Percentiles rank a stretch among this genome's conserved stretches.
Conservation (phyloP, 495 filamentous ascomycete species). For the Daldinia vernicosa region DNA sequence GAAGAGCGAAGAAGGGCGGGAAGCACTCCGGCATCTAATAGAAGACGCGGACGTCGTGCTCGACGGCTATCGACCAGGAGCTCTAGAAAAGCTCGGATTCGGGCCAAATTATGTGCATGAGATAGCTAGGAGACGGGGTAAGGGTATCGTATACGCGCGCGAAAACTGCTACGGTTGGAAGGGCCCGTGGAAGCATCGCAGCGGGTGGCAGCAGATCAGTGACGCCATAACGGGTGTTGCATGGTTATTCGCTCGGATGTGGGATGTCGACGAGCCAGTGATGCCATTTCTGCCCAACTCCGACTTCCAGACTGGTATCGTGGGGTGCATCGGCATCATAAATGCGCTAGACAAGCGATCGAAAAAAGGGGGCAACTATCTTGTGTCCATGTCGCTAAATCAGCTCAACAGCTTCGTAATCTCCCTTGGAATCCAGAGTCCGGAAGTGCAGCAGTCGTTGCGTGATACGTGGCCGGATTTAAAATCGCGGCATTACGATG, state of each 20-base stretch:
- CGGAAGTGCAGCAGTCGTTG: conserved; percentile 32
- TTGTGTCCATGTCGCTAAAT: conserved; percentile 63
- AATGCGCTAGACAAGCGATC: conserved; percentile 63
- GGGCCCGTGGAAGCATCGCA: conserved; percentile 60
- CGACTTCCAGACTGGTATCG: conserved; percentile 67
- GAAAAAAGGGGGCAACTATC: conserved; percentile 61
- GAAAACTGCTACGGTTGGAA: conserved; percentile 69
- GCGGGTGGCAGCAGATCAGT: conserved; percentile 66
- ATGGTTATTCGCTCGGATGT: conserved; percentile 67
- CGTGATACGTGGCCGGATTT: conserved; percentile 43
- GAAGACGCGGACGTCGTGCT: conserved; percentile 65
- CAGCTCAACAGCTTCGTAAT: conserved; percentile 70
- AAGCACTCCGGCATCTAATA: conserved; percentile 56
- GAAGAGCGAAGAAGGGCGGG: conserved; percentile 53
- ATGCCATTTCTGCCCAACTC: conserved; percentile 72
- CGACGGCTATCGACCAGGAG: conserved; percentile 64
- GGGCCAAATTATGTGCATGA: conserved; percentile 59
- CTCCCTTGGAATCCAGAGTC: conserved; percentile 61
- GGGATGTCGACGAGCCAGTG: conserved; percentile 65
- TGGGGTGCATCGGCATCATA: conserved; percentile 64
- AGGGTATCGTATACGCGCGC: conserved; percentile 60
- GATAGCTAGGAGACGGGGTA: conserved; percentile 54
- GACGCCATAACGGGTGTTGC: conserved; percentile 61
- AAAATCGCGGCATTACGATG: conserved; percentile 42
- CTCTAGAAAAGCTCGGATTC: conserved; percentile 62